Evolutionary conservation across 1,284 basidiomycete genomes (phyloP).

Genomic region (Moesziomyces sp.): DNA sequence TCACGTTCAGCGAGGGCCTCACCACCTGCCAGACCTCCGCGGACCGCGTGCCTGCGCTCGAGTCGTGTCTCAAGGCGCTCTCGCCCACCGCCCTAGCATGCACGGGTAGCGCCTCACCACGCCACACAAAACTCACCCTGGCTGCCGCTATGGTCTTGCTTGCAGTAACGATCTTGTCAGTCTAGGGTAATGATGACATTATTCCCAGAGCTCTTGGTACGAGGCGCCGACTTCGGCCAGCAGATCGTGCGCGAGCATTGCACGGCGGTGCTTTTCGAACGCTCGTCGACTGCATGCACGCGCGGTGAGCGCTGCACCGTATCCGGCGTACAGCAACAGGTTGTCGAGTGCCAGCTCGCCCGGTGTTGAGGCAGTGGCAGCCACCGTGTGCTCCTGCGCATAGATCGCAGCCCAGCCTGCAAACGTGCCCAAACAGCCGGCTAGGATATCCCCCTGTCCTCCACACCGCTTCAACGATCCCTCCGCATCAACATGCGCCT

Average conservation of each 20-base stretch:
- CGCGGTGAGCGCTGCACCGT: constrained; percentile 88
- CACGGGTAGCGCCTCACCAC: too few relatives aligned
- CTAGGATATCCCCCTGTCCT: constrained; percentile 93
- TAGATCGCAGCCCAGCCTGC: constrained; percentile 95
- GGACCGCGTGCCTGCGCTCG: neutral
- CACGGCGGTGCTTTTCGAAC: constrained; percentile 80
- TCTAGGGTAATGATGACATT: too few relatives aligned
- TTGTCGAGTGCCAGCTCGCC: constrained; percentile 68
- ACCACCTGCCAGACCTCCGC: constrained; percentile 7
- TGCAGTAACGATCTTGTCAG: too few relatives aligned
- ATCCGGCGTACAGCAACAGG: constrained; percentile 84
- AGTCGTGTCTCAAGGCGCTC: neutral
- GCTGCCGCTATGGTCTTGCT: too few relatives aligned
- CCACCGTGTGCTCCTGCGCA: constrained; percentile 68
- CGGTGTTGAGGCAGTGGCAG: neutral
- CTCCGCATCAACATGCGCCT: constrained; percentile 75
- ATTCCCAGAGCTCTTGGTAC: constrained; percentile 60
- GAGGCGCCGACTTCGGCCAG: constrained; percentile 66
- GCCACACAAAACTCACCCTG: too few relatives aligned
- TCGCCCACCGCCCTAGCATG: neutral
- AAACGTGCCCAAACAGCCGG: constrained; percentile 85
- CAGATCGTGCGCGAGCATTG: constrained; percentile 90
- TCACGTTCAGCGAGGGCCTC: neutral
- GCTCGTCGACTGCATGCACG: constrained; percentile 81
- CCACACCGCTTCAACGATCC: constrained; percentile 93